Evolutionary conservation across 1,284 basidiomycete genomes (phyloP).

Genomic region (Ganoderma boninense): DNA sequence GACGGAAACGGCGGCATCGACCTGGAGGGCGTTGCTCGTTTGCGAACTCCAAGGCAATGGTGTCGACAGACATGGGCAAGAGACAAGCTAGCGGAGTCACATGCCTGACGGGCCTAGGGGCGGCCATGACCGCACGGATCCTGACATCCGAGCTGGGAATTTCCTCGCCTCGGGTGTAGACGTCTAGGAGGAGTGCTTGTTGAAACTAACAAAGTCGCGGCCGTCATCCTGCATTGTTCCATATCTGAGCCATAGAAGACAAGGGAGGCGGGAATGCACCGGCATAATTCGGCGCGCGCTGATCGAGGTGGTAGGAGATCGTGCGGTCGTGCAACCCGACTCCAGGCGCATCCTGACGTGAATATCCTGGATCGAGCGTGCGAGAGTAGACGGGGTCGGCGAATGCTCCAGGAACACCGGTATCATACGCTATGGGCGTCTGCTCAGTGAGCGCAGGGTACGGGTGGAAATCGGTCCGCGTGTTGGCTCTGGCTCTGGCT

Average conservation of each 20-base stretch:
- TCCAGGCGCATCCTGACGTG: constrained; percentile 28
- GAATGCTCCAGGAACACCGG: constrained; percentile 32
- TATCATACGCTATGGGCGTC: constrained; percentile 25
- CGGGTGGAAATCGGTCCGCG: constrained; percentile 27
- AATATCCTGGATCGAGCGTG: constrained; percentile 21
- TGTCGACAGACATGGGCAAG: constrained; percentile 3
- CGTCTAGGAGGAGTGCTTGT: constrained; percentile 9
- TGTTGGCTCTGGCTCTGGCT: constrained; percentile 6
- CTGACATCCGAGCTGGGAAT: not conserved
- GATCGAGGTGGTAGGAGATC: constrained; percentile 28
- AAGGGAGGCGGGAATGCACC: constrained; percentile 23
- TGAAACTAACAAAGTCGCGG: not conserved
- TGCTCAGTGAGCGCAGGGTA: constrained; percentile 29
- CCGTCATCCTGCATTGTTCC: constrained; percentile 33
- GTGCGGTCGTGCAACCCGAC: constrained; percentile 21
- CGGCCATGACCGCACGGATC: not conserved
- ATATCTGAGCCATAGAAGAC: constrained; percentile 31
- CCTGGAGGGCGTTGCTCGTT: not conserved
- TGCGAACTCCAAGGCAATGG: not conserved
- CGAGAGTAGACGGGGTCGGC: constrained; percentile 32
- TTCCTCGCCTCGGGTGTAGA: constrained; percentile 2
- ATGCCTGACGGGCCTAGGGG: not conserved
- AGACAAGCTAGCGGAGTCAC: constrained; percentile 4
- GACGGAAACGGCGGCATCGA: not conserved
- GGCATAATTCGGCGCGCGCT: constrained; percentile 14